These are phyloP conservation scores for Cynanchum wilfordii DNA, from an alignment of 257 asterid species.

Conservation along the genomic window DNA sequence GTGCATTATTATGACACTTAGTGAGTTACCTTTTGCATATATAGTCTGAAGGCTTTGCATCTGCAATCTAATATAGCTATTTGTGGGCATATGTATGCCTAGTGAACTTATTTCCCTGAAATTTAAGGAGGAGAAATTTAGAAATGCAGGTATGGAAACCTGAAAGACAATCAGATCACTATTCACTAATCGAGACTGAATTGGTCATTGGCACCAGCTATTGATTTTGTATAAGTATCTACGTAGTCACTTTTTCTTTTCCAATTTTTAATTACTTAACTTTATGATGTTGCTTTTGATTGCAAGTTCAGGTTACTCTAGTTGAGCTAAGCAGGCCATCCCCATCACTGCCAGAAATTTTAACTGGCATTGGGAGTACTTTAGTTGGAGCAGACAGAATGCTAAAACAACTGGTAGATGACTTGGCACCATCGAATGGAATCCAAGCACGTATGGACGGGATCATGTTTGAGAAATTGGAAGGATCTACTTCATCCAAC, in stretches of 20 bases:
- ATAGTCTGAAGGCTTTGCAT: neutral
- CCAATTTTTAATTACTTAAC: conserved; percentile 2
- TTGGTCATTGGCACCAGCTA: neutral
- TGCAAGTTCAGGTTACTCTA: conserved; percentile 54
- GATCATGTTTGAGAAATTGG: conserved; percentile 52
- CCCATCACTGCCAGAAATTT: conserved; percentile 52
- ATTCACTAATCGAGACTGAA: neutral
- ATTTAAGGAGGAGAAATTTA: neutral
- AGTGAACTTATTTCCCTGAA: neutral
- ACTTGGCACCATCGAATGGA: conserved; percentile 49
- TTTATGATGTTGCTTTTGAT: conserved; percentile 6
- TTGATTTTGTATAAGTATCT: neutral
- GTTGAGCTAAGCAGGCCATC: conserved; percentile 84
- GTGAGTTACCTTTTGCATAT: neutral
- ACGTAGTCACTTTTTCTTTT: neutral
- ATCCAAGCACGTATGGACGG: conserved; percentile 89
- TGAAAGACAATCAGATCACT: neutral
- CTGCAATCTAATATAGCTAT: neutral
- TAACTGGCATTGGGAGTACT: conserved; percentile 54
- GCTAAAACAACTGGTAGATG: conserved; percentile 45
- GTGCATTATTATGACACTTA: neutral
- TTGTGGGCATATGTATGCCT: neutral
- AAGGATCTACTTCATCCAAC: conserved; percentile 43
- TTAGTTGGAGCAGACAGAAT: conserved; percentile 53
- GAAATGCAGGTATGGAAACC: neutral